Conservation (phyloP, 2,329 filamentous ascomycete species). For the Mycosphaerella arachidis region DNA sequence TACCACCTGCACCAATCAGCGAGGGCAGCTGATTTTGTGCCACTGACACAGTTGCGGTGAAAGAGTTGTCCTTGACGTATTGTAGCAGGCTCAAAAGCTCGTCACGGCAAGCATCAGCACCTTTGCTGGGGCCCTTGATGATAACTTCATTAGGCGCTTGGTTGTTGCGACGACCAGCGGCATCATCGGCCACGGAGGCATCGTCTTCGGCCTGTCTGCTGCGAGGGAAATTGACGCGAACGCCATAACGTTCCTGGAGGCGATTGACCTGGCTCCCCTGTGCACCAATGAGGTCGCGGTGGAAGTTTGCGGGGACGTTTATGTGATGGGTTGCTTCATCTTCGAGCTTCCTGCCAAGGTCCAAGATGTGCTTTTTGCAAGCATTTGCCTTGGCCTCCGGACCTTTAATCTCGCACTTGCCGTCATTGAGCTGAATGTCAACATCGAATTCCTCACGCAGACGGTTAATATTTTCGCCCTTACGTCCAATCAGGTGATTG, state of each 20-base stretch:
- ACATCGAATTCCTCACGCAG: conserved; percentile 66
- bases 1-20: conserved; percentile 84
- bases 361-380: conserved; percentile 75
- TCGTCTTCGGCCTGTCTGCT: conserved; percentile 58
- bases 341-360: conserved; percentile 74
- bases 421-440: conserved; percentile 84
- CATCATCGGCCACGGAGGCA: conserved; percentile 62
- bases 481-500: conserved; percentile 71
- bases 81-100: conserved; percentile 86
- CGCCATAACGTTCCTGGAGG: conserved; percentile 86
- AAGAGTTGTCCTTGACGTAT: conserved; percentile 83
- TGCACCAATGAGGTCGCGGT: conserved; percentile 87
- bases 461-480: conserved; percentile 65
- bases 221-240: conserved; percentile 93
- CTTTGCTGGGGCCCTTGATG: conserved; percentile 85
- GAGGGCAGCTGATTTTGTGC: conserved; percentile 91
- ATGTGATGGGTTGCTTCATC: conserved; percentile 84
- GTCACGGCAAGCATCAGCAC: conserved; percentile 84
- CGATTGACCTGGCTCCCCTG: conserved; percentile 85
- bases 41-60: conserved; percentile 73
- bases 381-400: conserved; percentile 90
- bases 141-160: conserved; percentile 85
- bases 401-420: conserved; percentile 91
- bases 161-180: conserved; percentile 55
- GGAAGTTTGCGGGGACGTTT: conserved; percentile 90